Percentiles rank a stretch among this genome's conserved stretches.
Evolutionary conservation across 495 filamentous ascomycete genomes (phyloP).

Genomic region (Daldinia concentrica): DNA sequence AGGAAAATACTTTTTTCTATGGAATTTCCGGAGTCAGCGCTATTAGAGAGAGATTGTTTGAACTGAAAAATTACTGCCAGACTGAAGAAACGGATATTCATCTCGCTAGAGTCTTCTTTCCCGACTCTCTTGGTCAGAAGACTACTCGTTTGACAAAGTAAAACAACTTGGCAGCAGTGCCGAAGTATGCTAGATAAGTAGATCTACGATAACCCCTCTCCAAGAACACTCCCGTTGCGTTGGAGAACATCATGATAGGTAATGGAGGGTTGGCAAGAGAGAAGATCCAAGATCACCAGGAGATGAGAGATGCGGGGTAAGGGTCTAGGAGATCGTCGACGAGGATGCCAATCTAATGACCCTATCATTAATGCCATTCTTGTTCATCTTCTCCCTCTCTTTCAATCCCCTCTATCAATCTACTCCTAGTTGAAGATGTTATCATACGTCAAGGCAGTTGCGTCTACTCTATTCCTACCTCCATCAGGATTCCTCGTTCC

Average conservation of each 20-base stretch:
- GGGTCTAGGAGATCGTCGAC: slow-evolving; percentile 29
- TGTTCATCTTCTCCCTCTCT: slow-evolving; percentile 14
- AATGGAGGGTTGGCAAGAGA: slow-evolving; percentile 11
- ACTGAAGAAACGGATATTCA: slow-evolving; percentile 15
- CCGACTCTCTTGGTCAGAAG: slow-evolving; percentile 19
- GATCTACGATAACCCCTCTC: slow-evolving; percentile 25
- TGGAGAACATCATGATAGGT: slow-evolving; percentile 34
- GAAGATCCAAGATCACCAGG: slow-evolving; percentile 26
- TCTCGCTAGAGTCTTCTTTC: slow-evolving; percentile 12
- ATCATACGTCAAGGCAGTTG: slow-evolving; percentile 24
- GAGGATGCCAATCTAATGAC: slow-evolving; percentile 28
- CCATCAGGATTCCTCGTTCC: slow-evolving; percentile 8
- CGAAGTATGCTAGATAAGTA: slow-evolving; percentile 31
- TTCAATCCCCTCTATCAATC: slow-evolving; percentile 14
- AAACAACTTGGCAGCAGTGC: slow-evolving; percentile 16
- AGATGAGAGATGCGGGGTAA: slow-evolving; percentile 44
- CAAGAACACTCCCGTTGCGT: slow-evolving; percentile 20
- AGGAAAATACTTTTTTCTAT: slow-evolving; percentile 3
- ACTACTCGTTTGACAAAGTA: slow-evolving; percentile 24
- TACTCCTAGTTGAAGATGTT: background rate
- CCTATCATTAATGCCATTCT: slow-evolving; percentile 29
- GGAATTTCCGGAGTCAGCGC: slow-evolving; percentile 14
- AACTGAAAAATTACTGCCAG: slow-evolving; percentile 2
- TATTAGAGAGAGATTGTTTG: slow-evolving; percentile 13
- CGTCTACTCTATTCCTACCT: slow-evolving; percentile 7